Evolutionary conservation across 2,329 filamentous ascomycete species (phyloP).

Genomic region (Trichoderma semiorbis): DNA sequence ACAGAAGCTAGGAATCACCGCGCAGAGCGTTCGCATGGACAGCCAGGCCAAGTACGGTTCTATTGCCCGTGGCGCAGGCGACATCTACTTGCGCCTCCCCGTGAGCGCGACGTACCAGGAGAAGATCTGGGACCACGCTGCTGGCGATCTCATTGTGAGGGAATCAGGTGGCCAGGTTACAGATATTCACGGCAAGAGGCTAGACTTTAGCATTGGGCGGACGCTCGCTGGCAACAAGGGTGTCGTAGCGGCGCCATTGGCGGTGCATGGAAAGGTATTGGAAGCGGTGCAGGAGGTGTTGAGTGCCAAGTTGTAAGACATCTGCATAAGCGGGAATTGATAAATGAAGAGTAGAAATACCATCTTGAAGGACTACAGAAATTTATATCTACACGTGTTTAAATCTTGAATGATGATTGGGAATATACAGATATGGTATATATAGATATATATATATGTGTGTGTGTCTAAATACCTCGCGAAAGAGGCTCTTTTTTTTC

Average conservation of each 20-base stretch:
- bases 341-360: neutral
- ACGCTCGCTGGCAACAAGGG: constrained; percentile 90
- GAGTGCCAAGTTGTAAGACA: constrained; percentile 30
- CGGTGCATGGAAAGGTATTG: constrained; percentile 72
- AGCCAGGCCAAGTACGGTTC: constrained; percentile 97
- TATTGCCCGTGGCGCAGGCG: constrained; percentile 88
- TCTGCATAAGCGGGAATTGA: neutral
- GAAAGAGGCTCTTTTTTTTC: neutral
- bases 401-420: neutral
- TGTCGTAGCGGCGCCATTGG: constrained; percentile 79
- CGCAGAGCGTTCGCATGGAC: constrained; percentile 91
- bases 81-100: constrained; percentile 89
- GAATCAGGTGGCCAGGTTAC: constrained; percentile 92
- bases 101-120: constrained; percentile 86
- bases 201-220: constrained; percentile 84
- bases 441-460: constrained; percentile 19
- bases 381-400: neutral
- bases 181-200: constrained; percentile 76
- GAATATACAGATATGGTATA: neutral
- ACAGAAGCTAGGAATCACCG: constrained; percentile 78
- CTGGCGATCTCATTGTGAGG: constrained; percentile 87
- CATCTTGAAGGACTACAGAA: neutral
- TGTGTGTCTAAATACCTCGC: constrained; percentile 26
- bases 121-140: constrained; percentile 99
- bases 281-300: constrained; percentile 79